phyloP scores from a whole-genome alignment of 1,284 basidiomycete species.

The Trametes polyzona region DNA sequence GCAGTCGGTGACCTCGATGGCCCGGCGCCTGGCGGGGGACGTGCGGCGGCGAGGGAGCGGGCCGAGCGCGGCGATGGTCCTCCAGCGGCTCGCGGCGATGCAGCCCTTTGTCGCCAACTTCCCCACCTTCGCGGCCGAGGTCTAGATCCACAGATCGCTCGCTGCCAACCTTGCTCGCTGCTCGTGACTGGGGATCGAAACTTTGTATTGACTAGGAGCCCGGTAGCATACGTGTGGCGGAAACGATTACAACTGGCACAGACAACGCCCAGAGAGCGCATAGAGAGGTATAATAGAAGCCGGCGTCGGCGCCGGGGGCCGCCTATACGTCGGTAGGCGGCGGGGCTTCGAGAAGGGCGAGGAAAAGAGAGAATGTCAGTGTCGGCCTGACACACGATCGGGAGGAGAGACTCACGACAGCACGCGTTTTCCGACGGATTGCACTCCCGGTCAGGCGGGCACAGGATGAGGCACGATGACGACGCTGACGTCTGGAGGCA shows the following conservation, averaged over 20 bases:
- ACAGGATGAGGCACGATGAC: constrained; percentile 43
- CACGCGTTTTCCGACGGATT: constrained; percentile 73
- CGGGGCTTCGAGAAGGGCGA: constrained; percentile 46
- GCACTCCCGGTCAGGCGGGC: constrained; percentile 68
- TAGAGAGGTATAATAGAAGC: constrained; percentile 3
- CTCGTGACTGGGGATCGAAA: not conserved
- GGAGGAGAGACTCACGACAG: constrained; percentile 65
- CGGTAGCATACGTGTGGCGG: constrained; percentile 4
- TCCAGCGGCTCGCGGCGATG: constrained; percentile 62
- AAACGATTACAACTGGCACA: not conserved
- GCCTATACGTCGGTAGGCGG: constrained; percentile 43
- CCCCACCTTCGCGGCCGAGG: constrained; percentile 62
- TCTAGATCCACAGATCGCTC: constrained; percentile 27
- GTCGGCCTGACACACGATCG: constrained; percentile 1
- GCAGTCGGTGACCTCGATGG: constrained; percentile 63
- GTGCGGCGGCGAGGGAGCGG: constrained; percentile 56
- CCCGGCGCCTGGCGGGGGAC: constrained; percentile 61
- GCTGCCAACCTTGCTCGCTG: too few species aligned
- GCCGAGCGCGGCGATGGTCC: constrained; percentile 53
- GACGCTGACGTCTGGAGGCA: constrained; percentile 33
- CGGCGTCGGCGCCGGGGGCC: not conserved
- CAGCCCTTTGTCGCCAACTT: constrained; percentile 73
- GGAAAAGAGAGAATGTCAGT: not conserved
- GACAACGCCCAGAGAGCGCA: not conserved
- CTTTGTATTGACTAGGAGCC: not conserved